Conservation (phyloP, 2,329 filamentous ascomycete genomes). For the Sporothrix phasma region DNA sequence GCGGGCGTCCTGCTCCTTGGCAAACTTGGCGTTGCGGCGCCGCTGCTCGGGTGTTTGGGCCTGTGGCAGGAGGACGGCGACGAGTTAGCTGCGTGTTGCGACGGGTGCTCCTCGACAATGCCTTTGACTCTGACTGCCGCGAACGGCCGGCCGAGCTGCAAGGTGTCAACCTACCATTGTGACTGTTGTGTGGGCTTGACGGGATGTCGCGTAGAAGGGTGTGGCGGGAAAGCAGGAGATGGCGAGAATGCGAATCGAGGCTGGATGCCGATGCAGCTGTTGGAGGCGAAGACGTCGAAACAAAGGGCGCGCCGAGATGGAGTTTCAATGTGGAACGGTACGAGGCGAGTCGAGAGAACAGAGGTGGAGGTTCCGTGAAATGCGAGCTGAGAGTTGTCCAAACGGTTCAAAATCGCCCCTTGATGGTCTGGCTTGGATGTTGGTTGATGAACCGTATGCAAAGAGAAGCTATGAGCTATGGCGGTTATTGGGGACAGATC, state of each 20-base stretch:
- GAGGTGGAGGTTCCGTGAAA: background rate
- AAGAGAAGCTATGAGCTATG: background rate
- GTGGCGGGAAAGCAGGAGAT: background rate
- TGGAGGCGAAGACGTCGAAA: background rate
- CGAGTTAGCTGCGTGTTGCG: background rate
- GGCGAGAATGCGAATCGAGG: background rate
- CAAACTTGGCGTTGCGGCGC: conserved; percentile 70
- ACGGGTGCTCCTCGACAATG: background rate
- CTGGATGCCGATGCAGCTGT: background rate
- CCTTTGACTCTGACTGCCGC: background rate
- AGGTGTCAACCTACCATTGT: conserved; percentile 19
- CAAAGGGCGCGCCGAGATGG: background rate
- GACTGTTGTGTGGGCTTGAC: background rate
- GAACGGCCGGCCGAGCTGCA: background rate
- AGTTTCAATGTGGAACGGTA: background rate
- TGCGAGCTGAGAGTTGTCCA: background rate
- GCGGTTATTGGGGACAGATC: conserved; percentile 4
- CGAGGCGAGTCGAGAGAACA: background rate
- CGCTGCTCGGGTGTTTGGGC: conserved; percentile 80
- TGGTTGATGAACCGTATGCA: background rate
- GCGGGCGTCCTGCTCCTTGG: conserved; percentile 59
- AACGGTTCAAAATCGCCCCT: background rate
- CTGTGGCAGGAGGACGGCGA: conserved; percentile 31
- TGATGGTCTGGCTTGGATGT: background rate
- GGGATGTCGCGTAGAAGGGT: background rate